Evolutionary conservation across 495 filamentous ascomycete genomes (phyloP).

Genomic region (Niebla homalea): DNA sequence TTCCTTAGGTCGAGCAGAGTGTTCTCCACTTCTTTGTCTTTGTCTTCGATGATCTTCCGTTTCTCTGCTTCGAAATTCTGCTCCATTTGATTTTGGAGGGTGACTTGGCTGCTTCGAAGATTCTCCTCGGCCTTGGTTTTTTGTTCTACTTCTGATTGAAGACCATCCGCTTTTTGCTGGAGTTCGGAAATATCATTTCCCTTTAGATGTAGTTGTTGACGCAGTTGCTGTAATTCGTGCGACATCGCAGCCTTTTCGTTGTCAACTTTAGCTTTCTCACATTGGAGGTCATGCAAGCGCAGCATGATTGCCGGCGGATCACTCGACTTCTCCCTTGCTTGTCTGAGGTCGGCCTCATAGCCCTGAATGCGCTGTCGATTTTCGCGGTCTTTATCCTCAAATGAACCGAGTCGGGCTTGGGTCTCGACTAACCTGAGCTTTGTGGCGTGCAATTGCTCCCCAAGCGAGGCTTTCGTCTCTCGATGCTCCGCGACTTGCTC

Average conservation of each 20-base stretch:
- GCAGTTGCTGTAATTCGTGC: constrained; percentile 1
- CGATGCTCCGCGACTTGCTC: constrained; percentile 15
- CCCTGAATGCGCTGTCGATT: constrained; percentile 1
- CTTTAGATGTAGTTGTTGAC: neutral
- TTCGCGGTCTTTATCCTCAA: constrained; percentile 3
- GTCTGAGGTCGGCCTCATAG: constrained; percentile 3
- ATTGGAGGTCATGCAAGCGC: constrained; percentile 12
- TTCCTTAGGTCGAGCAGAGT: neutral
- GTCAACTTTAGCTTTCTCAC: constrained; percentile 2
- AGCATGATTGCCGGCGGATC: constrained; percentile 1
- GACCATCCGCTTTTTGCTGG: neutral
- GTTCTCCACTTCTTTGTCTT: neutral
- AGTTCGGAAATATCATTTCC: neutral
- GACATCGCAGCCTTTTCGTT: neutral
- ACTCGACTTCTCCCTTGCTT: neutral
- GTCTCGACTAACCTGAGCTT: constrained; percentile 8
- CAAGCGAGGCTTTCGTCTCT: constrained; percentile 12
- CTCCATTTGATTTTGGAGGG: neutral
- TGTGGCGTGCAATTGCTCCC: constrained; percentile 11
- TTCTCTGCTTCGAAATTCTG: neutral
- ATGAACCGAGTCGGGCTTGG: neutral
- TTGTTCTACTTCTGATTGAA: constrained; percentile 2
- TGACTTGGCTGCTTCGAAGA: neutral
- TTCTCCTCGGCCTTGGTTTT: neutral
- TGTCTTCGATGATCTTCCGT: neutral